Evolutionary conservation across 177 flowering plant genomes (phyloP).

Genomic region (Vitis hybrid): DNA sequence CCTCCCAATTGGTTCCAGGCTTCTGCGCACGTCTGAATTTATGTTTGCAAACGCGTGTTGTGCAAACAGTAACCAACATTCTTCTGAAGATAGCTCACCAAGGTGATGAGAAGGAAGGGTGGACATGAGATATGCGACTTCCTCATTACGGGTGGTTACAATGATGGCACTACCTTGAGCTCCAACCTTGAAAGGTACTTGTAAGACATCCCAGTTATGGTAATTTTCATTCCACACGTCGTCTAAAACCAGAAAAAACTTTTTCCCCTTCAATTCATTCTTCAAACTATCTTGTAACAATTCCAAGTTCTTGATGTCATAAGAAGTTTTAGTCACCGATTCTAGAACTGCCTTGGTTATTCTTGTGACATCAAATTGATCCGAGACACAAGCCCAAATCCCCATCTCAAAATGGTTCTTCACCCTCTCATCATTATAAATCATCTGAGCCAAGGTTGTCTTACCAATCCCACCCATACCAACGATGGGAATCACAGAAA

Average conservation of each 20-base stretch:
- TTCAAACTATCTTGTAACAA: slow-evolving; percentile 15
- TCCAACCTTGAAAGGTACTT: slow-evolving; percentile 14
- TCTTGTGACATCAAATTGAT: slow-evolving; percentile 21
- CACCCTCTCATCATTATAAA: slow-evolving; percentile 19
- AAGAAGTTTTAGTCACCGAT: neutral
- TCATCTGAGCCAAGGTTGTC: slow-evolving; percentile 30
- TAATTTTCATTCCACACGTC: slow-evolving; percentile 24
- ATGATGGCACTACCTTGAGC: slow-evolving; percentile 23
- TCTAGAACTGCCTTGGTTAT: slow-evolving; percentile 18
- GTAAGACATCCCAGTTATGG: slow-evolving; percentile 5
- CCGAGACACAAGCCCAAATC: slow-evolving; percentile 32
- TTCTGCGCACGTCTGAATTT: neutral
- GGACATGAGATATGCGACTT: slow-evolving; percentile 8
- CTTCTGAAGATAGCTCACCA: slow-evolving; percentile 12
- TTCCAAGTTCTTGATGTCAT: slow-evolving; percentile 8
- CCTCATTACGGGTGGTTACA: slow-evolving; percentile 22
- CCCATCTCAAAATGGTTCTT: slow-evolving; percentile 17
- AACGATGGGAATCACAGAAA: slow-evolving; percentile 18
- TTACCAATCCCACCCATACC: slow-evolving; percentile 39
- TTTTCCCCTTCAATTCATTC: slow-evolving; percentile 8
- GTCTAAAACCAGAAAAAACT: slow-evolving; percentile 26
- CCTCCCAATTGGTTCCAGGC: slow-evolving; percentile 21
- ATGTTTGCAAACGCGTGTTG: slow-evolving; percentile 13
- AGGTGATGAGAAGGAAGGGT: slow-evolving; percentile 9
- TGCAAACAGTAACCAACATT: slow-evolving; percentile 26